Conservation (phyloP, 257 asterid genomes). For the Rauvolfia tetraphylla region DNA sequence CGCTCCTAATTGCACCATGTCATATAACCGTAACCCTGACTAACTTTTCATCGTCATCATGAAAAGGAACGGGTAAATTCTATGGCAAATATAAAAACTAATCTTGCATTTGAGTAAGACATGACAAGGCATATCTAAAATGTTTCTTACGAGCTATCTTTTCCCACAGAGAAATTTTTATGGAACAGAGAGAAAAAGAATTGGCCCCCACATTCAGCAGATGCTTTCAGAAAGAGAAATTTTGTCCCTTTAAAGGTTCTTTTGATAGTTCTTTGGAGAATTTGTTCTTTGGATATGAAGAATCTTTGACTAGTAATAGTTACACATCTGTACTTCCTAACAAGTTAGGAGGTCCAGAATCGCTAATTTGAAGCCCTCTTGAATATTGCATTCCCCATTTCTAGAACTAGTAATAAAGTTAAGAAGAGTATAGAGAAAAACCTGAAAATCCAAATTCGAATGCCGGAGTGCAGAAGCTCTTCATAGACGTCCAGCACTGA, state of each 20-base stretch:
- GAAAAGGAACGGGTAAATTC: background rate
- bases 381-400: background rate
- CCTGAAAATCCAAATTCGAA: constrained; percentile 98
- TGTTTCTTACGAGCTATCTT: background rate
- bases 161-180: background rate
- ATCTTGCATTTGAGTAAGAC: no score
- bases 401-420: constrained; percentile 3
- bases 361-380: background rate
- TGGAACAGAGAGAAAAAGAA: background rate
- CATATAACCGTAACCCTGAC: background rate
- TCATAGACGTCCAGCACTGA: constrained; percentile 69
- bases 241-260: background rate
- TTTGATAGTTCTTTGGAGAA: background rate
- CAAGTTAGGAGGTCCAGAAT: background rate
- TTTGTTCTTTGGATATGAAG: background rate
- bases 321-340: background rate
- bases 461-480: constrained; percentile 64
- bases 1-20: background rate
- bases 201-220: background rate
- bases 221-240: background rate
- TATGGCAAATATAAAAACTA: background rate
- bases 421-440: constrained; percentile 27
- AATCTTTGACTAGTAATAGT: background rate
- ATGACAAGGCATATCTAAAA: background rate
- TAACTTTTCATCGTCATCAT: background rate